A percentile compares a stretch with the other conserved stretches of the same genome.
Evolutionary conservation across 1,284 basidiomycete species (phyloP).

Genomic region (Boletus smithii): DNA sequence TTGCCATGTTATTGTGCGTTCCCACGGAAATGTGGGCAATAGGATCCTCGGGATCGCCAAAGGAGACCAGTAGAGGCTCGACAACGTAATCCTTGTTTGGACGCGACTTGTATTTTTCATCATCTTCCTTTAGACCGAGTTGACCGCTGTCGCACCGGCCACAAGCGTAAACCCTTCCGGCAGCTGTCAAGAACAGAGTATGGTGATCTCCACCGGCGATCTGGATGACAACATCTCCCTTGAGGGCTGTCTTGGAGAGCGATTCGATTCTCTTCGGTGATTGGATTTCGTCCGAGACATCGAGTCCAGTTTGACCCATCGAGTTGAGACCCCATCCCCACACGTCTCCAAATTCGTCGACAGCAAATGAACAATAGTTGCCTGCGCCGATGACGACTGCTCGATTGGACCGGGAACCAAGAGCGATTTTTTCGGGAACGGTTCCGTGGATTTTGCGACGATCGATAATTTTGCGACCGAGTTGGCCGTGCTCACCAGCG

Average conservation of each 20-base stretch:
- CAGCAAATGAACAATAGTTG: slow-evolving; percentile 84
- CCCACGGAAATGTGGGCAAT: slow-evolving; percentile 77
- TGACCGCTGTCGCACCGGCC: slow-evolving; percentile 79
- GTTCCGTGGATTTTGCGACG: slow-evolving; percentile 83
- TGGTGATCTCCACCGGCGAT: slow-evolving; percentile 83
- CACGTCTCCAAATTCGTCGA: slow-evolving; percentile 77
- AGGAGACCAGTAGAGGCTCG: slow-evolving; percentile 63
- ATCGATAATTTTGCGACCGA: slow-evolving; percentile 82
- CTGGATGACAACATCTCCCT: slow-evolving; percentile 65
- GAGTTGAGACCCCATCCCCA: slow-evolving; percentile 93
- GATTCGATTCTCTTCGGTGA: slow-evolving; percentile 67
- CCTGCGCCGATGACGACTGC: slow-evolving; percentile 80
- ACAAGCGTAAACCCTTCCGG: slow-evolving; percentile 81
- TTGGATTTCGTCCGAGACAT: slow-evolving; percentile 49
- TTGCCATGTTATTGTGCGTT: slow-evolving; percentile 79
- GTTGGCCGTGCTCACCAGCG: slow-evolving; percentile 82
- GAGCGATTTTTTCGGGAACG: slow-evolving; percentile 73
- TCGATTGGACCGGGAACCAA: slow-evolving; percentile 66
- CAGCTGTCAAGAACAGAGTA: slow-evolving; percentile 80
- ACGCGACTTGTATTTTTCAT: slow-evolving; percentile 51
- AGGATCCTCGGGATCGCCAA: slow-evolving; percentile 63
- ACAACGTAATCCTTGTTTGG: slow-evolving; percentile 53
- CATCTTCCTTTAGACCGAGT: slow-evolving; percentile 67
- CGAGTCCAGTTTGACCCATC: slow-evolving; percentile 65
- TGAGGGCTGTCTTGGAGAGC: slow-evolving; percentile 65